Evolutionary conservation across 2,329 filamentous ascomycete species (phyloP).

Genomic region (Neonectria coccinea): DNA sequence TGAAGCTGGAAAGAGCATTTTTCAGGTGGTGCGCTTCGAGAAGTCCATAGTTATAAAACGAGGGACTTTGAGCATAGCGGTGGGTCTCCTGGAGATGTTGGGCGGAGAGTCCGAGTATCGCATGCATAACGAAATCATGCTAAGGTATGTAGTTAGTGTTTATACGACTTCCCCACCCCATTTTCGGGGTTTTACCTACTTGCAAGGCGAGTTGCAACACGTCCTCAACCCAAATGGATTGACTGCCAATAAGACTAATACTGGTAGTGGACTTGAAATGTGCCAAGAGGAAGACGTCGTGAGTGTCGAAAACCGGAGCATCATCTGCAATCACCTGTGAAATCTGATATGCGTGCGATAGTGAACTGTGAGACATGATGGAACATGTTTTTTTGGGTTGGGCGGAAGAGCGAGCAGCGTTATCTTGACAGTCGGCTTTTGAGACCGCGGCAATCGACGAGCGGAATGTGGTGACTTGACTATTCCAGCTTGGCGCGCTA

Average conservation of each 20-base stretch:
- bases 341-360: slow-evolving; percentile 14
- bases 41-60: slow-evolving; percentile 11
- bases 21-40: slow-evolving; percentile 15
- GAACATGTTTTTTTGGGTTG: slow-evolving; percentile 12
- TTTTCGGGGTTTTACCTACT: slow-evolving; percentile 15
- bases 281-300: slow-evolving; percentile 15
- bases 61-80: slow-evolving; percentile 16
- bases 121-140: slow-evolving; percentile 15
- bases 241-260: slow-evolving; percentile 15
- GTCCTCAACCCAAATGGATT: slow-evolving; percentile 15
- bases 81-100: slow-evolving; percentile 14
- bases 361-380: slow-evolving; percentile 14
- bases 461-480: slow-evolving; percentile 15
- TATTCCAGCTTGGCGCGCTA: slow-evolving; percentile 13
- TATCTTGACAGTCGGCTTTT: slow-evolving; percentile 13
- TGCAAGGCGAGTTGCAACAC: slow-evolving; percentile 16
- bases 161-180: slow-evolving; percentile 13
- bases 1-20: slow-evolving; percentile 14
- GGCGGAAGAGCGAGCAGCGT: slow-evolving; percentile 10
- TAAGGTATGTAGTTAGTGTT: slow-evolving; percentile 15
- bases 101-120: slow-evolving; percentile 15
- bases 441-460: slow-evolving; percentile 14
- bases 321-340: slow-evolving; percentile 15
- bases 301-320: slow-evolving; percentile 15
- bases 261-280: slow-evolving; percentile 16